phyloP scores from a whole-genome alignment of 169 alveolate genomes.

The Eimeria mitis region DNA sequence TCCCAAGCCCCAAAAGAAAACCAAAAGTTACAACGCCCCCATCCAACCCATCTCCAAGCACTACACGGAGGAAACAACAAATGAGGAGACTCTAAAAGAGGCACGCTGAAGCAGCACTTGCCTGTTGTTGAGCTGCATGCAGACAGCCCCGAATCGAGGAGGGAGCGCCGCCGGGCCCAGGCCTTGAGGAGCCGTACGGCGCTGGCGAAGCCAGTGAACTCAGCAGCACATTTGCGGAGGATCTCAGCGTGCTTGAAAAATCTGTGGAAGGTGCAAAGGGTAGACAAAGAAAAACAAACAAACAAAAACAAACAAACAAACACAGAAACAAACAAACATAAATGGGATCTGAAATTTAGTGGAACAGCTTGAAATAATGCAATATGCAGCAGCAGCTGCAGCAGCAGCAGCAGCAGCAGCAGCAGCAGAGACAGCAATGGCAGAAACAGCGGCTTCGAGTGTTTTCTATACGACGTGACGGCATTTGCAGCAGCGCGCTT shows the following conservation, averaged over 20 bases:
- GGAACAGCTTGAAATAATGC: background rate
- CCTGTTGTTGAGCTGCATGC: slow-evolving; percentile 46
- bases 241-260: slow-evolving; percentile 14
- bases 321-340: background rate
- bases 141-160: slow-evolving; percentile 19
- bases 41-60: background rate
- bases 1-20: background rate
- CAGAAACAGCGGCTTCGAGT: background rate
- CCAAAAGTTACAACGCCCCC: background rate
- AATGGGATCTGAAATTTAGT: too few relatives aligned
- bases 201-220: slow-evolving; percentile 52
- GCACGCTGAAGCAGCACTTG: background rate
- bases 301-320: background rate
- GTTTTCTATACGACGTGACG: too few relatives aligned
- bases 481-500: background rate
- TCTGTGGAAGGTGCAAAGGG: background rate
- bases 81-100: background rate
- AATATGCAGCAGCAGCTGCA: background rate
- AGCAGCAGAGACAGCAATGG: background rate
- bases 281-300: too few relatives aligned
- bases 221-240: slow-evolving; percentile 27
- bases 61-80: background rate
- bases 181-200: slow-evolving; percentile 64
- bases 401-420: background rate
- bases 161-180: slow-evolving; percentile 76